These are phyloP conservation scores for Eremochloa ophiuroides DNA, from an alignment of 176 grass and related monocot genomes.

Conservation along the genomic window DNA sequence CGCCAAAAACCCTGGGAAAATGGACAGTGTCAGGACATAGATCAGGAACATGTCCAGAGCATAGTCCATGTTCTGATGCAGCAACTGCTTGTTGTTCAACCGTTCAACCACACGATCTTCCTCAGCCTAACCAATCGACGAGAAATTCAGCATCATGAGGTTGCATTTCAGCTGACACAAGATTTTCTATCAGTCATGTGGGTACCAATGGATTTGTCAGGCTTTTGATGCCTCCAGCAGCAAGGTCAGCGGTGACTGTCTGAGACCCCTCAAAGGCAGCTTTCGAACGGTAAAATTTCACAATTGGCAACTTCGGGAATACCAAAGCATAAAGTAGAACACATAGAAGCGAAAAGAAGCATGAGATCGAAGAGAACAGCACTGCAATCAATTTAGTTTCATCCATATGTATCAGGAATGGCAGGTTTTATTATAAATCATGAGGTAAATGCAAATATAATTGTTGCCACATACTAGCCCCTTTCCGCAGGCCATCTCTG, in stretches of 20 bases:
- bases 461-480: conserved; percentile 46
- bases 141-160: background rate
- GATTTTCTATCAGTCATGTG: background rate
- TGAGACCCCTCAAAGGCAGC: conserved; percentile 61
- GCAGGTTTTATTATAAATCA: background rate
- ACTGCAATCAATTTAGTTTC: conserved; percentile 31
- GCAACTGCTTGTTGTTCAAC: conserved; percentile 51
- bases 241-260: conserved; percentile 14
- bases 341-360: conserved; percentile 62
- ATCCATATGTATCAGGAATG: background rate
- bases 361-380: conserved; percentile 55
- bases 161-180: background rate
- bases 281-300: conserved; percentile 55
- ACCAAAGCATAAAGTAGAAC: conserved; percentile 57
- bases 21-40: conserved; percentile 58
- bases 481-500: conserved; percentile 65
- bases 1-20: conserved; percentile 76
- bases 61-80: conserved; percentile 55
- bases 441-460: background rate
- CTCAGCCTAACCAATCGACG: conserved; percentile 27
- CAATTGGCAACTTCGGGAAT: conserved; percentile 65
- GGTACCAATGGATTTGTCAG: conserved; percentile 8
- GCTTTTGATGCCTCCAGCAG: conserved; percentile 35
- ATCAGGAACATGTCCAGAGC: conserved; percentile 47
- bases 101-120: conserved; percentile 37